phyloP scores from a whole-genome alignment of 2,329 filamentous ascomycete genomes.

The Aureobasidium lini region DNA sequence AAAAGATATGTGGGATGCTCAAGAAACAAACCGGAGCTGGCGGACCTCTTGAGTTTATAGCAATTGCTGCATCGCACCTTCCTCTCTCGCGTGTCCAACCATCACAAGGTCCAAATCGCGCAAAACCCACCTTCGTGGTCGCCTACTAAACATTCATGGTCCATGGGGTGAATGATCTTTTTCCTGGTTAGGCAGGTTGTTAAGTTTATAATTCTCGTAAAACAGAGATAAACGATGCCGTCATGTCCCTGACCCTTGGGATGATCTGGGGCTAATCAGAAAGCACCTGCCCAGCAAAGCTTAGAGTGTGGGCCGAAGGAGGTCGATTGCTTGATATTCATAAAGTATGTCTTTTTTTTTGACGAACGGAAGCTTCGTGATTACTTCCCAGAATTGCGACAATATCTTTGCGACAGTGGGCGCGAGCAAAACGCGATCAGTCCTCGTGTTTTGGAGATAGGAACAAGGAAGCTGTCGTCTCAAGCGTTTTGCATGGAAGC shows the following conservation, averaged over 20 bases:
- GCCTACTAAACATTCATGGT: not conserved
- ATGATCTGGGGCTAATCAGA: not conserved
- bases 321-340: not conserved
- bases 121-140: not conserved
- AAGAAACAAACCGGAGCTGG: not conserved
- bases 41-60: conserved; percentile 4
- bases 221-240: conserved; percentile 4
- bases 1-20: not conserved
- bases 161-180: not conserved
- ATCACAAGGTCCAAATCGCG: not conserved
- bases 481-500: not conserved
- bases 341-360: no score
- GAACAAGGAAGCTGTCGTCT: not conserved
- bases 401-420: not conserved
- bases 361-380: no score
- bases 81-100: not conserved
- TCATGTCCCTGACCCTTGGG: not conserved
- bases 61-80: not conserved
- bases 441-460: not conserved
- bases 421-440: not conserved
- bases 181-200: conserved; percentile 8
- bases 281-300: conserved; percentile 8
- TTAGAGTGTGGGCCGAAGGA: not conserved
- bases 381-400: no score
- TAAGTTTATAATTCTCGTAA: not conserved